phyloP scores from a whole-genome alignment of 441 rosid genomes.

The Jatropha podagrica region DNA sequence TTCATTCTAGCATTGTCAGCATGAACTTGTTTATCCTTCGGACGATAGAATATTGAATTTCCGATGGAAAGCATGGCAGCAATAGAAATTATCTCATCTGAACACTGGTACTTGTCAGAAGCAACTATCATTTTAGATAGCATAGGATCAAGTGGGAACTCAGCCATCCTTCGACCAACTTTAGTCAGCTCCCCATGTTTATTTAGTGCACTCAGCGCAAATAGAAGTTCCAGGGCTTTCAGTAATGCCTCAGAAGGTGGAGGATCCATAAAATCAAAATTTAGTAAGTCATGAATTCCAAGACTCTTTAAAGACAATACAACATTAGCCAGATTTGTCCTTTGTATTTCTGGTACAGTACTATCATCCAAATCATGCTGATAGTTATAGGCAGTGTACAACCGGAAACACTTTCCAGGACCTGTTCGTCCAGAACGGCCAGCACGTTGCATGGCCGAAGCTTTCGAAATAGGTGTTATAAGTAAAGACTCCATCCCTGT shows the following conservation, averaged over 20 bases:
- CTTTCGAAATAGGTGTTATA: constrained; percentile 91
- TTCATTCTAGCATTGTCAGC: constrained; percentile 97
- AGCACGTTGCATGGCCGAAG: constrained; percentile 97
- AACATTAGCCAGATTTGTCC: constrained; percentile 93
- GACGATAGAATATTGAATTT: constrained; percentile 93
- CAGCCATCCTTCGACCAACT: constrained; percentile 95
- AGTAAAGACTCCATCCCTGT: constrained; percentile 98
- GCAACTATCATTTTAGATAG: constrained; percentile 94
- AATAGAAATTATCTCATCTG: constrained; percentile 86
- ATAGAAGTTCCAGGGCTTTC: constrained; percentile 85
- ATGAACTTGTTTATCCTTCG: constrained; percentile 95
- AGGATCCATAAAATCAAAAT: constrained; percentile 98
- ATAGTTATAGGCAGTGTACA: constrained; percentile 86
- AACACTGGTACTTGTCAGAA: constrained; percentile 89
- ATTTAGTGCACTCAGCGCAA: constrained; percentile 88
- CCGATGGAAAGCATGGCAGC: constrained; percentile 98
- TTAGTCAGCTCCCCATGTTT: constrained; percentile 93
- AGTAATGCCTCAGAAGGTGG: constrained; percentile 97
- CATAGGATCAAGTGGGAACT: constrained; percentile 97
- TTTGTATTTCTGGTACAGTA: constrained; percentile 88
- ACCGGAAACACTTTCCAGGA: constrained; percentile 87
- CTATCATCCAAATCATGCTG: constrained; percentile 88
- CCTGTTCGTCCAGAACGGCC: constrained; percentile 98
- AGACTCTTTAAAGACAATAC: constrained; percentile 95
- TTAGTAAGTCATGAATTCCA: constrained; percentile 85